Base-by-base conservation (phyloP, 768 basidiomycete species). In the Leccinellum rugosiceps region DNA sequence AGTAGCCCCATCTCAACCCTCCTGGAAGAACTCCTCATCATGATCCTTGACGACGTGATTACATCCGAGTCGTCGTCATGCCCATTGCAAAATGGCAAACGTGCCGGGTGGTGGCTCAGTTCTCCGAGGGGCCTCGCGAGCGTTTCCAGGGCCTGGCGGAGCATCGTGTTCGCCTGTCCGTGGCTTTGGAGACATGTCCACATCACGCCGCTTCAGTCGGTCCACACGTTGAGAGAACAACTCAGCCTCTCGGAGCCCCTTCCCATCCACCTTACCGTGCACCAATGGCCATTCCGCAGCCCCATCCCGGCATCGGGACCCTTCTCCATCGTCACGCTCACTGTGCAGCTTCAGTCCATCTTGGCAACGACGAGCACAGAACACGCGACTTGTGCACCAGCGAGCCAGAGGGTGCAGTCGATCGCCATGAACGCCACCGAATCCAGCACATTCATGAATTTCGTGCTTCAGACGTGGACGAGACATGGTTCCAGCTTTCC, bases 261-360 rank as follows among this genome's bases (percentile, higher is more conserved):
- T 21, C 46, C 58, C 8, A 60, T 67, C 30, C 43, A 59, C 21
- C 52, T 67, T 32, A 55, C 32, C 1, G 57, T 68, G 7, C 57
- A 63, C 25, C 65, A 68, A 25, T 58, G 66, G 60, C 63, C 65
- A 17, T 59, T 66, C 48, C 66, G 48, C 51, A 54, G 10, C 23
- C 56, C 52, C n/a, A 45, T 32, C n/a, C 25, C 49, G 0, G 34
- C 46, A 4, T 56, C 58, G 19, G 57, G 52, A 19, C 58, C 58
- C 15, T 53, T 56, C 38, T 66, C 65, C 1, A 57, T 63, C 19
- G 48, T 45, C 31, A 50, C 50, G 15, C 65, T 66, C 32, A 57
- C 60, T 9, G 44, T 51, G 8, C 65, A 65, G 26, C 60, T 66
- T 23, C 57, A 58, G 3, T 59, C 58, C 15, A 51, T 68, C 31